Percentiles rank a stretch among this genome's conserved stretches.
phyloP scores from a whole-genome alignment of 1,284 basidiomycete genomes.

The Dichomitus squalens region DNA sequence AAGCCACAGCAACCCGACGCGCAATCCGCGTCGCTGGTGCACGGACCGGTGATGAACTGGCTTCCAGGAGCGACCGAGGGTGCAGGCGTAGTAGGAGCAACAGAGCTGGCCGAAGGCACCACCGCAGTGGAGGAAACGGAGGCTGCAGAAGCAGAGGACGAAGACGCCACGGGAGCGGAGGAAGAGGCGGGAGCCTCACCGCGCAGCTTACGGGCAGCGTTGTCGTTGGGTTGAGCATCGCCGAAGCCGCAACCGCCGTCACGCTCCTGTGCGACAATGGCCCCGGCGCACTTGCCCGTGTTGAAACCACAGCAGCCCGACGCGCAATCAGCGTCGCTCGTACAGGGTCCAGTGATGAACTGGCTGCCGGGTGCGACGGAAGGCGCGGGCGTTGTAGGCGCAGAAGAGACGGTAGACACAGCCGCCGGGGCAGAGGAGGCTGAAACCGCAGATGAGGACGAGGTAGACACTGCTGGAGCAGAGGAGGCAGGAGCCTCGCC shows the following conservation, averaged over 20 bases:
- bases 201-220: slow-evolving; percentile 9
- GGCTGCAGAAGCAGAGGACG: background rate
- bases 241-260: slow-evolving; percentile 19
- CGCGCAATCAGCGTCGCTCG: slow-evolving; percentile 16
- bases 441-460: background rate
- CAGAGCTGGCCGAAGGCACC: background rate
- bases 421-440: slow-evolving; percentile 1
- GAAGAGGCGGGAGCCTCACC: background rate
- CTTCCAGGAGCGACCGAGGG: slow-evolving; percentile 3
- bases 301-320: slow-evolving; percentile 17
- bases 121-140: background rate
- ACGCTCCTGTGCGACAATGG: slow-evolving; percentile 14
- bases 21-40: slow-evolving; percentile 15
- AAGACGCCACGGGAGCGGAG: background rate
- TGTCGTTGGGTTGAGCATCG: slow-evolving; percentile 13
- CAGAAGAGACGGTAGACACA: background rate
- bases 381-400: background rate
- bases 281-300: slow-evolving; percentile 15
- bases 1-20: slow-evolving; percentile 15
- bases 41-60: slow-evolving; percentile 15
- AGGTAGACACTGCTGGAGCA: background rate
- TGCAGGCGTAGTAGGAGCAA: background rate
- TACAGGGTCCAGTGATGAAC: slow-evolving; percentile 11
- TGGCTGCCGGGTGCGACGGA: slow-evolving; percentile 6
- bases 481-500: background rate